Evolutionary conservation across 768 basidiomycete genomes (phyloP), one percentile per base, ranked within the genome.

Genomic region (Hebeloma cylindrosporum): DNA sequence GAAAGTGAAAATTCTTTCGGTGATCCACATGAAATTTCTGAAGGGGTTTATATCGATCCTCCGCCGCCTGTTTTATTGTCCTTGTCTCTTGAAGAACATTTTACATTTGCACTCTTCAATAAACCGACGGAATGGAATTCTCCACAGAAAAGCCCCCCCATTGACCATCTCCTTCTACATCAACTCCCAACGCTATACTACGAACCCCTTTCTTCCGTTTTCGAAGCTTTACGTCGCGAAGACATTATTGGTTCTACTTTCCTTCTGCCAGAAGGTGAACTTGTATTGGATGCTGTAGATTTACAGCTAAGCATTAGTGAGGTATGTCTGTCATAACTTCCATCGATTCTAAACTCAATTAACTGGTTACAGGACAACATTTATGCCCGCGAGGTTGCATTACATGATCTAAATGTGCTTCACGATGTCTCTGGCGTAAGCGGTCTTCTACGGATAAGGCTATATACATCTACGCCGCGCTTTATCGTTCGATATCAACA

Each of bases 161-260:
- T 47, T 30, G 58, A 59, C 23, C 58, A 64, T n/a, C 59, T 87
- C 5, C 65, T 90, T 36, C 71, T 91, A 46, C 74, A 79, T 34
- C 68, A 79, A 45, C 73, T 67, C 13, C 86, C 87, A 2, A 85
- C 80, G 3, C 68, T 90, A 5, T 91, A 87, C 61, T 90, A 89
- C 54, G 87, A 89, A 59, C 81, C 87, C 21, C 59, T 91, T 34
- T 77, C 75, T 31, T 71, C 65, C 45, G 77, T 89, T 14, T 89
- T 90, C 55, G 83, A 83, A 43, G 83, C 82, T 44, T 65, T 91
- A 31, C 83, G 85, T 22, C 73, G 77, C 56, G 84, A 88, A 44
- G 74, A 78, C 36, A 60, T 67, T 43, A 57, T 87, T 22, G 65
- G 69, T 35, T 62, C 66, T 11, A 52, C 79, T 5, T 65, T 73